Percentiles rank a stretch among this genome's conserved stretches.
phyloP scores from a whole-genome alignment of 176 grass and related monocot genomes.

The Ampelocalamus luodianensis region DNA sequence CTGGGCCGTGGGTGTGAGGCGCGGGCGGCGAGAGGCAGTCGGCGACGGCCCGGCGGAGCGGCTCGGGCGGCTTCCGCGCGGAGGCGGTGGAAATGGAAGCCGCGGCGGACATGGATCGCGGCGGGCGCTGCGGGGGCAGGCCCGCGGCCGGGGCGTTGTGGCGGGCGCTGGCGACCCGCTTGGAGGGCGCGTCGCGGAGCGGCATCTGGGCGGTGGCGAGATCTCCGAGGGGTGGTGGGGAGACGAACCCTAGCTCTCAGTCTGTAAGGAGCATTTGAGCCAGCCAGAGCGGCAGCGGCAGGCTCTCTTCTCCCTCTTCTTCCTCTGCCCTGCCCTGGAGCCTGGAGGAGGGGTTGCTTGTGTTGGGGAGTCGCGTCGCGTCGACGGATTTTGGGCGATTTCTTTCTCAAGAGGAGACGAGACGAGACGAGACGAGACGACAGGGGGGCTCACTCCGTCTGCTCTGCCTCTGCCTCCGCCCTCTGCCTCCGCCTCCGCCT shows the following conservation, averaged over 20 bases:
- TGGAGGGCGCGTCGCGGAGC: conserved; percentile 60
- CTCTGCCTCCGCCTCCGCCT: too few relatives aligned
- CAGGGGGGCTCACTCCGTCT: too few relatives aligned
- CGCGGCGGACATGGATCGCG: conserved; percentile 45
- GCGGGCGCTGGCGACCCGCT: conserved; percentile 52
- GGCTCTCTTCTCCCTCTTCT: too few relatives aligned
- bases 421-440: too few relatives aligned
- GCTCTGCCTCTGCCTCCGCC: too few relatives aligned
- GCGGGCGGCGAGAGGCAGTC: conserved; percentile 91
- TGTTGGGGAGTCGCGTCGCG: too few relatives aligned
- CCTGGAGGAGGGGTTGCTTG: too few relatives aligned
- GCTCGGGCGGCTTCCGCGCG: conserved; percentile 78
- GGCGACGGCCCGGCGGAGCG: conserved; percentile 82
- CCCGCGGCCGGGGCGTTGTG: conserved; percentile 42
- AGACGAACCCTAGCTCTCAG: conserved; percentile 23
- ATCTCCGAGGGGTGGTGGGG: not conserved
- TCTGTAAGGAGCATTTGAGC: not conserved
- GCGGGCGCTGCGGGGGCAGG: conserved; percentile 42
- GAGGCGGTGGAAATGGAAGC: conserved; percentile 44
- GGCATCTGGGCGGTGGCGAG: conserved; percentile 41
- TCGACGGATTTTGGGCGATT: too few relatives aligned
- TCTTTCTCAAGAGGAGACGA: too few relatives aligned
- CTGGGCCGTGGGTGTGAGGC: conserved; percentile 67
- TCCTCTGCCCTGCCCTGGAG: too few relatives aligned
- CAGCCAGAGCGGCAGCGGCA: too few relatives aligned